Evolutionary conservation across 1,139 yeast species (phyloP).

Genomic region (Candida frijolesensis): DNA sequence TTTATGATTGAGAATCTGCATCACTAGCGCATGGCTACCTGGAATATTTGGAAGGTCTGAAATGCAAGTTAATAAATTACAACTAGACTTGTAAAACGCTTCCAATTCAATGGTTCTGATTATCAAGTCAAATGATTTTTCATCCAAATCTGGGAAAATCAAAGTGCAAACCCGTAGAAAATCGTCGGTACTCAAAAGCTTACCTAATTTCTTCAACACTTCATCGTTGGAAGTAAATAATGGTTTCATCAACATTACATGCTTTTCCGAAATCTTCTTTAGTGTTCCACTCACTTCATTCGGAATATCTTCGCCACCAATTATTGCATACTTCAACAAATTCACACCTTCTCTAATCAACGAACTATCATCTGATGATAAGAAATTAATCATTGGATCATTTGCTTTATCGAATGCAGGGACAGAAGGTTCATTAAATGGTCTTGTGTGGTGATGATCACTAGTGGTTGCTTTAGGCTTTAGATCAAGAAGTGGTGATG

Average conservation of each 20-base stretch:
- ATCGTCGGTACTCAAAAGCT: constrained; percentile 35
- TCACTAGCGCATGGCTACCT: constrained; percentile 34
- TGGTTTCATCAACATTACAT: constrained; percentile 33
- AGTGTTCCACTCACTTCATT: constrained; percentile 25
- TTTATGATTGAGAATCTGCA: constrained; percentile 39
- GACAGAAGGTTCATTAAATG: neutral
- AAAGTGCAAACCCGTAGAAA: constrained; percentile 37
- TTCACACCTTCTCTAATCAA: constrained; percentile 38
- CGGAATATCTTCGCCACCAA: constrained; percentile 39
- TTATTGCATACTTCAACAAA: constrained; percentile 40
- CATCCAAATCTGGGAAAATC: constrained; percentile 27
- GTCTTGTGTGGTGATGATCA: neutral
- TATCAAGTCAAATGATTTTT: constrained; percentile 24
- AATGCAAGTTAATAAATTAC: constrained; percentile 31
- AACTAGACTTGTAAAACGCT: constrained; percentile 31
- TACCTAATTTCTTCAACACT: constrained; percentile 25
- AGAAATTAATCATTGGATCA: constrained; percentile 40
- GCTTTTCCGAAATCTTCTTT: constrained; percentile 29
- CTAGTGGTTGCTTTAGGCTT: neutral
- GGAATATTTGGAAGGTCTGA: constrained; percentile 34
- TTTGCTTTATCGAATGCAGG: constrained; percentile 22
- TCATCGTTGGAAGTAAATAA: constrained; percentile 30
- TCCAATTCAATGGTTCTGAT: constrained; percentile 28
- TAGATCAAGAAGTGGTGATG: constrained; percentile 3
- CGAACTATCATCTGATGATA: constrained; percentile 33